Conservation (phyloP, 2,329 filamentous ascomycete genomes). For the Paecilomyces niveus region DNA sequence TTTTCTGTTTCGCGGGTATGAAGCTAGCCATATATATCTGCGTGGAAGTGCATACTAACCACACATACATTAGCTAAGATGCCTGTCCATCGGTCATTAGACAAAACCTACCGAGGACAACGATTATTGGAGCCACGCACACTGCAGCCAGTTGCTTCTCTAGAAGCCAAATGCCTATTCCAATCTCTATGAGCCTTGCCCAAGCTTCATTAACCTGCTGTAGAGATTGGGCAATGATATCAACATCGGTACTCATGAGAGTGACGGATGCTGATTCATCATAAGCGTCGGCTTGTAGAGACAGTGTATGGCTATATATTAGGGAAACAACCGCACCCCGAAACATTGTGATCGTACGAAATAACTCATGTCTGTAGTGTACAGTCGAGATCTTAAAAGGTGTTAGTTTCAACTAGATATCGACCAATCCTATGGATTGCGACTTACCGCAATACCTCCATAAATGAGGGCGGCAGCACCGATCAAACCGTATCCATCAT, state of each 20-base stretch:
- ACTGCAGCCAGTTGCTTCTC: conserved; percentile 23
- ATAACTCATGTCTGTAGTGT: conserved; percentile 26
- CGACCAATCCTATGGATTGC: neutral
- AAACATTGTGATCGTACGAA: conserved; percentile 30
- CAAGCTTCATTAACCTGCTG: conserved; percentile 18
- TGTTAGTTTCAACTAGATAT: neutral
- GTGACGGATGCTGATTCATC: conserved; percentile 36
- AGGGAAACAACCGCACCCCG: conserved; percentile 35
- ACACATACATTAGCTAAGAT: conserved; percentile 2
- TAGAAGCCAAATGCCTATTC: conserved; percentile 25
- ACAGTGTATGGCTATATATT: conserved; percentile 42
- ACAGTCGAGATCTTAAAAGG: conserved; percentile 19
- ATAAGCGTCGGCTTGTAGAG: conserved; percentile 20
- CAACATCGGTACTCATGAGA: conserved; percentile 43
- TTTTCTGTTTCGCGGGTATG: conserved; percentile 19
- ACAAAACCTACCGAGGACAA: conserved; percentile 19
- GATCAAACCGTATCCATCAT: conserved; percentile 29
- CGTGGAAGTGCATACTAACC: conserved; percentile 6
- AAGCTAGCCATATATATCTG: conserved; percentile 9
- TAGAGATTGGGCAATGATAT: conserved; percentile 9
- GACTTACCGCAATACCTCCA: conserved; percentile 29
- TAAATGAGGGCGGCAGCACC: conserved; percentile 32
- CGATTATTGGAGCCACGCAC: conserved; percentile 23
- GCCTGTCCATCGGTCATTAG: neutral
- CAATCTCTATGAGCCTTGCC: conserved; percentile 28